Evolutionary conservation across 371 early-diverging fungal genomes (phyloP).

Genomic region (Mortierella sp.): DNA sequence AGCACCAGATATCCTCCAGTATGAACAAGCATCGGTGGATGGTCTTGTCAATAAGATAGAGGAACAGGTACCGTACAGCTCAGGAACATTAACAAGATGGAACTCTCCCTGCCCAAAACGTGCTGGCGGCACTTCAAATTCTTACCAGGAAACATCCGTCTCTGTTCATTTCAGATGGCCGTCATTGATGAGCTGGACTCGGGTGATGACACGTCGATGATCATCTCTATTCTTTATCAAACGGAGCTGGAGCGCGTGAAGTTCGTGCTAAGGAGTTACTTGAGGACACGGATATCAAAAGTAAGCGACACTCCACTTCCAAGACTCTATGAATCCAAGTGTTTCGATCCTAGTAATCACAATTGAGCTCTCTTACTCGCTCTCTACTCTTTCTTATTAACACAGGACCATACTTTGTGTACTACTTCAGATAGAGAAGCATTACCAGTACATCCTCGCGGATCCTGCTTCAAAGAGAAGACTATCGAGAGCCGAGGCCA

Average conservation of each 20-base stretch:
- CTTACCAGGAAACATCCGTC: not conserved
- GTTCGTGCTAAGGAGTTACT: slow-evolving; percentile 79
- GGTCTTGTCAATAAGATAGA: slow-evolving; percentile 71
- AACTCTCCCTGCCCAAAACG: too few species aligned
- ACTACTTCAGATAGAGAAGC: slow-evolving; percentile 61
- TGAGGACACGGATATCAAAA: slow-evolving; percentile 76
- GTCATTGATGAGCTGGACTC: slow-evolving; percentile 43
- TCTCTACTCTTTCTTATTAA: too few species aligned
- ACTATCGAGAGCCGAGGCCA: slow-evolving; percentile 60
- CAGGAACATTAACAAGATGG: too few species aligned
- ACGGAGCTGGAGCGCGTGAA: slow-evolving; percentile 88
- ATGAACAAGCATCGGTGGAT: slow-evolving; percentile 64
- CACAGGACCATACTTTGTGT: too few species aligned
- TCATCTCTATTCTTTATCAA: slow-evolving; percentile 74
- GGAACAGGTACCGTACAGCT: slow-evolving; percentile 60
- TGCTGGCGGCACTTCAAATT: too few species aligned
- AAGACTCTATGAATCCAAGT: too few species aligned
- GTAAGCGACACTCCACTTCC: slow-evolving; percentile 23
- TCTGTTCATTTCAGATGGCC: slow-evolving; percentile 4
- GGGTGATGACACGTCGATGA: slow-evolving; percentile 34
- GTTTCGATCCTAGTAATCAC: too few species aligned
- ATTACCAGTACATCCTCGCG: slow-evolving; percentile 56
- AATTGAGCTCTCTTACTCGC: too few species aligned
- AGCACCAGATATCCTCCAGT: slow-evolving; percentile 80
- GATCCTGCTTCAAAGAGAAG: slow-evolving; percentile 43